Conservation (phyloP, 495 filamentous ascomycete genomes). For the Penicillium macrosclerotiorum region DNA sequence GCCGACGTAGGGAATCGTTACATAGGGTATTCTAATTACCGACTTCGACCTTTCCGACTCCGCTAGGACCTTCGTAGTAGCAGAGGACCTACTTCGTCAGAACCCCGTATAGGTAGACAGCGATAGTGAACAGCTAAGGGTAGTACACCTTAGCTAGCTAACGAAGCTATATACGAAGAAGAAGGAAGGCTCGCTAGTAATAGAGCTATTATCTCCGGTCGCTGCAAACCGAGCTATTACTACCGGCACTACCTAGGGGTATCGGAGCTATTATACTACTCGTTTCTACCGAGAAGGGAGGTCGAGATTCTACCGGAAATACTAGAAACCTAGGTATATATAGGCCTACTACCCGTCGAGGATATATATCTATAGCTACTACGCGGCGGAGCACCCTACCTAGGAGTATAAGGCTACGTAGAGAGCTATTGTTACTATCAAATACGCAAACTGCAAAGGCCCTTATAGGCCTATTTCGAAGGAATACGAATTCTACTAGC, state of each 20-base stretch:
- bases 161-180: constrained; percentile 3
- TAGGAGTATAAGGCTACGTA: background rate
- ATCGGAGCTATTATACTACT: constrained; percentile 1
- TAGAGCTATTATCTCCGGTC: constrained; percentile 17
- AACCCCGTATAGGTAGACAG: constrained; percentile 3
- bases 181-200: constrained; percentile 13
- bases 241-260: constrained; percentile 8
- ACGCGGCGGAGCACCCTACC: background rate
- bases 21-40: constrained; percentile 7
- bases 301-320: constrained; percentile 4
- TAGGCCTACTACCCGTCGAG: background rate
- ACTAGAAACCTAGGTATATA: constrained; percentile 2
- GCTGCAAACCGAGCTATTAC: constrained; percentile 17
- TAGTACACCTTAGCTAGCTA: constrained; percentile 12
- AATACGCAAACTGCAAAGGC: background rate
- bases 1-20: constrained; percentile 19
- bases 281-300: constrained; percentile 3
- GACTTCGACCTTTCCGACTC: constrained; percentile 8
- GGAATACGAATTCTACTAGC: background rate
- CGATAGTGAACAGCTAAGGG: constrained; percentile 1
- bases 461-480: background rate
- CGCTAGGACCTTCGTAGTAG: constrained; percentile 5
- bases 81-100: constrained; percentile 4
- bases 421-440: background rate
- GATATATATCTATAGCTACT: background rate